Evolutionary conservation across 805 yeast genomes (phyloP).

Genomic region (Schizosaccharomyces lindneri): DNA sequence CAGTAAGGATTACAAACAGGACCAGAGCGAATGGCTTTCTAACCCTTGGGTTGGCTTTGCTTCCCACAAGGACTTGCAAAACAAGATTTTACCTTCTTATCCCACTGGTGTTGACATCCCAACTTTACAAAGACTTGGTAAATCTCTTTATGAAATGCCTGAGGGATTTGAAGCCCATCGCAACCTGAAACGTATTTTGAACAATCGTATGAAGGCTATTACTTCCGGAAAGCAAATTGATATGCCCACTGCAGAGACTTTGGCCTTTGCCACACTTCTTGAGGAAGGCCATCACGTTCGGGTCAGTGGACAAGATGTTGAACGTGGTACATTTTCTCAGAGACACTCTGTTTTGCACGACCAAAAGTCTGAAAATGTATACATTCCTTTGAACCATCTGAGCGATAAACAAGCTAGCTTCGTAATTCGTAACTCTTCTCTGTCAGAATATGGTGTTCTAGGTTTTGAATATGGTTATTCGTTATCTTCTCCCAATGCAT

Average conservation of each 20-base stretch:
- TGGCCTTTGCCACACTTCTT: conserved; percentile 81
- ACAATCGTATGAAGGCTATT: conserved; percentile 61
- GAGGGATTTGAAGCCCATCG: conserved; percentile 70
- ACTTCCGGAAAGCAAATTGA: conserved; percentile 85
- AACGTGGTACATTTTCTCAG: conserved; percentile 99
- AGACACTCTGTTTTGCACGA: conserved; percentile 97
- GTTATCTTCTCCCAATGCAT: conserved; percentile 85
- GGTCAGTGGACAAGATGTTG: conserved; percentile 97
- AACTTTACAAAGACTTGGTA: conserved; percentile 55
- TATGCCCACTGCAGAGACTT: conserved; percentile 99
- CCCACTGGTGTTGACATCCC: conserved; percentile 73
- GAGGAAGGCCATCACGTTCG: conserved; percentile 90
- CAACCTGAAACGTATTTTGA: conserved; percentile 83
- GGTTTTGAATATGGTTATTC: conserved; percentile 99
- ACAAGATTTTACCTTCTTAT: conserved; percentile 82
- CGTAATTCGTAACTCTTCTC: conserved; percentile 74
- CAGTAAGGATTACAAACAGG: conserved; percentile 73
- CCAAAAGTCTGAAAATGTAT: conserved; percentile 60
- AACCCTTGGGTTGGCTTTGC: conserved; percentile 98
- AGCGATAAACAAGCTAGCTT: conserved; percentile 65
- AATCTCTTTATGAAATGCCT: conserved; percentile 61
- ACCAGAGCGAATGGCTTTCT: conserved; percentile 90
- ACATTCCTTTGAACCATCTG: conserved; percentile 66
- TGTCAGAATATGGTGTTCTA: conserved; percentile 97
- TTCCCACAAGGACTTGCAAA: conserved; percentile 88